Evolutionary conservation across 1,139 yeast species (phyloP), one percentile per base, ranked within the genome.

Genomic region (Protomyces pachydermus): DNA sequence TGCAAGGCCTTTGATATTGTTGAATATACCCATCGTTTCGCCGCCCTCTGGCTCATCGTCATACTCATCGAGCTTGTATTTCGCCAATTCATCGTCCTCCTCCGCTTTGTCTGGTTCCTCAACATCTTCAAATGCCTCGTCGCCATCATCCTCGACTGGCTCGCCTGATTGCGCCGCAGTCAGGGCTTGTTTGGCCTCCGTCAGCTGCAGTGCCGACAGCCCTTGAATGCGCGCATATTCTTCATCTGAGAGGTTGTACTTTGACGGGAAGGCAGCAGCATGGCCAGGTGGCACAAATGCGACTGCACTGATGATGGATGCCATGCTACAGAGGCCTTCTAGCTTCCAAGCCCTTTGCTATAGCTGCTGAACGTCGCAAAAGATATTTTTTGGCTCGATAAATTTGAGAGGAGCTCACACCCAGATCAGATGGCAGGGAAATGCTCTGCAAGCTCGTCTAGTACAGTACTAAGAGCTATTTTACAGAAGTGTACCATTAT

Each of bases 281-380:
- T 82, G 88, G 10, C 99, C 99, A 72, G 97, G 83, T 58, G 98
- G 98, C 39, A 93, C 97, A 98, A 98, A 93, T 61, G 87, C 79
- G 60, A 95, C 86, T 38, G 97, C 87, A 60, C 98, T 91, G 69
- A 93, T 86, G 96, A 95, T 91, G 54, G 57, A 69, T 5, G 48
- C 48, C 48, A 42, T 42, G 25, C 14, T 18, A 3, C 48, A 16
- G 32, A 28, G 8, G 32, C 8, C 32, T 8, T 25, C 32, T 28
- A 28, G 32, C 32, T 28, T 28, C 32, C 32, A 28, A 28, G 32
- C 4, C 32, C 32, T 1, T 6, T 28, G 32, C 32, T 28, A 28
- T 28, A 6, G 8, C 8, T 28, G 32, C 32, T 28, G 32, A 6
- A 28, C 5, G 32, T 28, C 32, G 32, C 32, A 28, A 28, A 28